Evolutionary conservation across 2,329 filamentous ascomycete species (phyloP).

Genomic region (Aspergillus niger): DNA sequence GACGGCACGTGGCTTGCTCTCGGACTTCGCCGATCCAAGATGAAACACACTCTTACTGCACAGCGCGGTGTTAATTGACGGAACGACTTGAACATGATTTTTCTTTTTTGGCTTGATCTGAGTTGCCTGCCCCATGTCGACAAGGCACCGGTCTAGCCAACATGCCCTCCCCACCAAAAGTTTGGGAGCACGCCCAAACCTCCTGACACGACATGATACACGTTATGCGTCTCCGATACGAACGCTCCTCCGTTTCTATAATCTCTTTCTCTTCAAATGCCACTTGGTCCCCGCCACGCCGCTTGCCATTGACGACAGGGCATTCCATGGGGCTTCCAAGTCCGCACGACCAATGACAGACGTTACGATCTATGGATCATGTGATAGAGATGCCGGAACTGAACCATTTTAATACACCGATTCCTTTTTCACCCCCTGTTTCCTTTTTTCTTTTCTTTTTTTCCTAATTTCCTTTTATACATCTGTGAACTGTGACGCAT

Average conservation of each 20-base stretch:
- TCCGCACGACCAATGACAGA: slow-evolving; percentile 40
- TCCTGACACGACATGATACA: slow-evolving; percentile 16
- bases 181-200: neutral
- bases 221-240: slow-evolving; percentile 15
- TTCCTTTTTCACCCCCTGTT: slow-evolving; percentile 12
- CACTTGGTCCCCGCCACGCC: slow-evolving; percentile 5
- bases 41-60: slow-evolving; percentile 1
- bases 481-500: slow-evolving; percentile 9
- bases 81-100: slow-evolving; percentile 3
- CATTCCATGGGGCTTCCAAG: slow-evolving; percentile 23
- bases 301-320: slow-evolving; percentile 8
- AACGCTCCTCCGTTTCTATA: slow-evolving; percentile 8
- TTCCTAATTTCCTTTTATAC: slow-evolving; percentile 15
- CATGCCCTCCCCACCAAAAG: neutral
- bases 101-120: neutral
- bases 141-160: slow-evolving; percentile 1
- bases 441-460: slow-evolving; percentile 17
- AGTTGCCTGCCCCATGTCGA: neutral
- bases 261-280: slow-evolving; percentile 10
- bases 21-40: slow-evolving; percentile 1
- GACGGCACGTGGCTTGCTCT: neutral
- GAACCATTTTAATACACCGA: slow-evolving; percentile 20
- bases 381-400: slow-evolving; percentile 42
- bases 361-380: slow-evolving; percentile 46
- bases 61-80: neutral